Conservation (phyloP, 2,329 filamentous ascomycete species). For the Aspergillus cejpii region DNA sequence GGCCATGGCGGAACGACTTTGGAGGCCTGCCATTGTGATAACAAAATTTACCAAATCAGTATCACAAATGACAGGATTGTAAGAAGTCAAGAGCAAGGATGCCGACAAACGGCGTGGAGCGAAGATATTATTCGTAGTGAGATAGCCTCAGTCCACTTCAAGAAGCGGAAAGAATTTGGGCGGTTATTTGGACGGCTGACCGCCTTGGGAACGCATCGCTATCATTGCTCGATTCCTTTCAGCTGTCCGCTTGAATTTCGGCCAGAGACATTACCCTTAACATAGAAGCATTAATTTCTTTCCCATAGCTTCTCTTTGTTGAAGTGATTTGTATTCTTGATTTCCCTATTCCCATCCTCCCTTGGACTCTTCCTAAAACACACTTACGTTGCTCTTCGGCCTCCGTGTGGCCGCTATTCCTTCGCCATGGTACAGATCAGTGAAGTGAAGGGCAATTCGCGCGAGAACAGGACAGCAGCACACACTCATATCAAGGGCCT, state of each 20-base stretch:
- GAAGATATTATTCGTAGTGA: background rate
- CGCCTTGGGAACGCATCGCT: constrained; percentile 26
- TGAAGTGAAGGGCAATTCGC: constrained; percentile 88
- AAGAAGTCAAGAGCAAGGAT: background rate
- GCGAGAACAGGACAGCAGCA: constrained; percentile 91
- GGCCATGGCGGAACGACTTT: constrained; percentile 26
- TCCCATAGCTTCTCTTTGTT: constrained; percentile 8
- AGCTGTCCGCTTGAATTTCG: constrained; percentile 30
- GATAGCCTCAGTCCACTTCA: background rate
- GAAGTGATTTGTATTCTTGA: background rate
- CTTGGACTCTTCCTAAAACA: background rate
- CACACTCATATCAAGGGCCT: constrained; percentile 98
- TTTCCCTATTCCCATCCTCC: background rate
- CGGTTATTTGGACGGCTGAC: constrained; percentile 20
- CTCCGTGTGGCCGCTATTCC: constrained; percentile 22
- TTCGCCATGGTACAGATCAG: constrained; percentile 74
- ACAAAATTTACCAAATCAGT: constrained; percentile 5
- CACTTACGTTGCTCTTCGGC: constrained; percentile 10
- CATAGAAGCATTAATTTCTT: constrained; percentile 11
- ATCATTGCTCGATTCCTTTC: constrained; percentile 28
- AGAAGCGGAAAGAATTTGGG: constrained; percentile 17
- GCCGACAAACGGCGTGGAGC: background rate
- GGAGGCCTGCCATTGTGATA: constrained; percentile 28
- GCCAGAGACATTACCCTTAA: constrained; percentile 21
- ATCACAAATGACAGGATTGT: constrained; percentile 15